Percentiles rank a stretch among this genome's conserved stretches.
Evolutionary conservation across 768 basidiomycete species (phyloP).

Genomic region (Lentinula sp.): DNA sequence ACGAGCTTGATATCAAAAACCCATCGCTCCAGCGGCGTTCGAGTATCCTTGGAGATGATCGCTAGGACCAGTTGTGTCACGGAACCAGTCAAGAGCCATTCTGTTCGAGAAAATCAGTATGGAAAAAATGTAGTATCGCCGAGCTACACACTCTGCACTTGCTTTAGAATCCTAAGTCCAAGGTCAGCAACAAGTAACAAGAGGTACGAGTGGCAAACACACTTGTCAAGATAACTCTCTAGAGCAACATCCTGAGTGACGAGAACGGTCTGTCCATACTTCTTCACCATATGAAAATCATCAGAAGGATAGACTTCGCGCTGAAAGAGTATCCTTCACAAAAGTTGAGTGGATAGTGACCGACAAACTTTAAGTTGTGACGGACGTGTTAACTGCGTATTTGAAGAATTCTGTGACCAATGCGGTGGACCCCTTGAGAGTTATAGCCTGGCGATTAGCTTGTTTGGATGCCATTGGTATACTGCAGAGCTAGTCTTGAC

Average conservation of each 20-base stretch:
- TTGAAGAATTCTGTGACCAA: constrained; percentile 99
- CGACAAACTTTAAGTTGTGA: constrained; percentile 6
- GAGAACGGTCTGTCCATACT: constrained; percentile 93
- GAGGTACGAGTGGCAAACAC: constrained; percentile 10
- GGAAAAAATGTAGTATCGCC: neutral
- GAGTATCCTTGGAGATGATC: constrained; percentile 92
- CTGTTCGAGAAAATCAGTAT: constrained; percentile 30
- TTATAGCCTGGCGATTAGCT: constrained; percentile 71
- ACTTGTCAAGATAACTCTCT: constrained; percentile 90
- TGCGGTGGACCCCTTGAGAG: constrained; percentile 90
- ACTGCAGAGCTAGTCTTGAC: neutral
- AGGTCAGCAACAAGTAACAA: constrained; percentile 1
- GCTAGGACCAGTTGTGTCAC: constrained; percentile 93
- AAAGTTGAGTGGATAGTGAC: neutral
- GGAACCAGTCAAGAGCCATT: constrained; percentile 89
- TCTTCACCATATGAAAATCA: constrained; percentile 99
- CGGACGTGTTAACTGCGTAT: constrained; percentile 95
- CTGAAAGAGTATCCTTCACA: constrained; percentile 84
- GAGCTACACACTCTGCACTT: constrained; percentile 75
- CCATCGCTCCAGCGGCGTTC: constrained; percentile 92
- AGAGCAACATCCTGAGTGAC: constrained; percentile 91
- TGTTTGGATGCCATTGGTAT: constrained; percentile 26
- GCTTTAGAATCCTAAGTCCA: constrained; percentile 68
- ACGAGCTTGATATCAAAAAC: constrained; percentile 93
- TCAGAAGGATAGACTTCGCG: constrained; percentile 95